phyloP scores from a whole-genome alignment of 495 filamentous ascomycete genomes.

The Talaromyces wortmannii region DNA sequence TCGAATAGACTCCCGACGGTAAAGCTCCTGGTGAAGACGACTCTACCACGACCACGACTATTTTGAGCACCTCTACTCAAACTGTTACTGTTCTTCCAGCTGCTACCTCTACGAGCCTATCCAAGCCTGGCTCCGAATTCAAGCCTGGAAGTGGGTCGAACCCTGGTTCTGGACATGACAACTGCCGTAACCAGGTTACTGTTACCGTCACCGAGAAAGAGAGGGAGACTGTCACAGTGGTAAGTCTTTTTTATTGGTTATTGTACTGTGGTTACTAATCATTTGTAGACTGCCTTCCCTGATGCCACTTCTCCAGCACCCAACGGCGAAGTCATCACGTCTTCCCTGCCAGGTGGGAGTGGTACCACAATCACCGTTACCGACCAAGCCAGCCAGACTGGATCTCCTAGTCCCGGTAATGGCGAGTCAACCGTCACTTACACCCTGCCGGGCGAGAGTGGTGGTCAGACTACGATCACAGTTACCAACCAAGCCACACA shows the following conservation, averaged over 20 bases:
- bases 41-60: slow-evolving; percentile 11
- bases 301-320: not conserved
- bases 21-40: slow-evolving; percentile 2
- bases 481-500: slow-evolving; percentile 4
- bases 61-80: slow-evolving; percentile 2
- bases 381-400: slow-evolving; percentile 5
- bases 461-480: slow-evolving; percentile 11
- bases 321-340: not conserved
- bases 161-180: slow-evolving; percentile 5
- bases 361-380: slow-evolving; percentile 8
- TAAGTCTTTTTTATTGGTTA: slow-evolving; percentile 13
- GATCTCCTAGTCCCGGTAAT: no score
- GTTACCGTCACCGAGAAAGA: slow-evolving; percentile 33
- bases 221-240: slow-evolving; percentile 34
- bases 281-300: not conserved
- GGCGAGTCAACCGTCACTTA: slow-evolving; percentile 4
- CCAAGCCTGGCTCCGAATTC: no score
- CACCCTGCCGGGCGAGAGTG: slow-evolving; percentile 4
- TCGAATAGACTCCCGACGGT: slow-evolving; percentile 9
- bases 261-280: not conserved
- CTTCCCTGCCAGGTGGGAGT: not conserved
- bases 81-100: slow-evolving; percentile 23
- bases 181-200: slow-evolving; percentile 11
- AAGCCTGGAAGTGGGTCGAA: slow-evolving; percentile 9
- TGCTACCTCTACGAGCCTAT: slow-evolving; percentile 10